Base-by-base conservation (phyloP, 1,284 basidiomycete species). In the Hemileia vastatrix region DNA sequence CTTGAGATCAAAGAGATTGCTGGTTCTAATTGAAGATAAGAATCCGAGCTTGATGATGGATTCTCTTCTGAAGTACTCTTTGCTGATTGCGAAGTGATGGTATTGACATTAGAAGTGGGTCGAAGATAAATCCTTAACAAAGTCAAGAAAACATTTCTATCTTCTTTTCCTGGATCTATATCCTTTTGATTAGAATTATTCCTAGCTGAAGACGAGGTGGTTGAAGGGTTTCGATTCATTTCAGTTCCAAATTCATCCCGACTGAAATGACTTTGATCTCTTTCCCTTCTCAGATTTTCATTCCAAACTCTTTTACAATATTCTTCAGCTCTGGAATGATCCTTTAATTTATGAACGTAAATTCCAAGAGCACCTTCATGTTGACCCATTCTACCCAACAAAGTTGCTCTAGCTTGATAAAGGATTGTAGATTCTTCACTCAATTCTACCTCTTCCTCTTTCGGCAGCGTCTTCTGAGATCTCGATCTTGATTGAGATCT, bases 311-410 rank as follows among this genome's bases (percentile, higher is more conserved):
- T n/a, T n/a, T n/a, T 21, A 62, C 31, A 83, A 67, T 70, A 91
- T 86, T 87, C 84, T 78, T 97, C 94, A 0, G 95, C 95, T 65
- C 88, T 88, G 13, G 77, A 67, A 73, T 86, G 88, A 72, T 94
- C 88, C 40, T 84, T 81, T 27, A 96, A 79, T 49, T 84, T 83
- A 72, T 94, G 87, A 1, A 93, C 91, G 74, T 97, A 97, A 27
- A 95, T 83, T 71, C 90, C 87, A 24, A 99, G 82, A 0, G 94
- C 94, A 65, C 86, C 88, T 68, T 94, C 89, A 70, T 98, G 92
- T 64, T 89, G 84, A 0, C 89, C 90, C 64, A 97, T 81, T 19
- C 88, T 83, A 2, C 94, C 95, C 3, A 97, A 79, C 2, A 98
- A 80, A 60, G 94, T 83, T 0, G 95, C 94, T 43, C 91, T 84